phyloP scores from a whole-genome alignment of 2,329 filamentous ascomycete species.

The Talaromyces sp. region DNA sequence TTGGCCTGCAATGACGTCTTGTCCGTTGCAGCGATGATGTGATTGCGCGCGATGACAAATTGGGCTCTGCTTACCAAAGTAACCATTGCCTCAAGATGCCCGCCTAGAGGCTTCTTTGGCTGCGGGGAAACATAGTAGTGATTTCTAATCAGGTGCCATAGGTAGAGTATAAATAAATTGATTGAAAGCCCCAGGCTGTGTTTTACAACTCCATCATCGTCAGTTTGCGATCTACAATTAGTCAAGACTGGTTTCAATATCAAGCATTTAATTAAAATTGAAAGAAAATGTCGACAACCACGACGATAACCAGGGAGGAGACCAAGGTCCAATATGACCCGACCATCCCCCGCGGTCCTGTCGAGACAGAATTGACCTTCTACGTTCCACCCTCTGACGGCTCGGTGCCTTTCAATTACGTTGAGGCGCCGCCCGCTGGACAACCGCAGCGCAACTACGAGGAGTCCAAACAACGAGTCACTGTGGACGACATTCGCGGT shows the following conservation, averaged over 20 bases:
- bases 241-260: background rate
- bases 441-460: conserved; percentile 62
- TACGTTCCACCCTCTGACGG: conserved; percentile 58
- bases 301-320: conserved; percentile 18
- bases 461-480: conserved; percentile 46
- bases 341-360: conserved; percentile 53
- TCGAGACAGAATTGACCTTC: conserved; percentile 61
- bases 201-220: background rate
- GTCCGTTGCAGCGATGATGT: background rate
- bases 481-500: conserved; percentile 68
- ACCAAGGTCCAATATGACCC: conserved; percentile 9
- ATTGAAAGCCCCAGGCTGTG: background rate
- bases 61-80: background rate
- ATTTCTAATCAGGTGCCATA: background rate
- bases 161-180: background rate
- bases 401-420: conserved; percentile 59
- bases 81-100: background rate
- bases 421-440: conserved; percentile 58
- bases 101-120: background rate
- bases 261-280: background rate
- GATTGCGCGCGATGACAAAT: background rate
- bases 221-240: background rate
- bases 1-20: background rate
- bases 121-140: background rate
- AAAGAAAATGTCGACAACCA: conserved; percentile 1